Percentiles rank a stretch among this genome's conserved stretches.
phyloP scores from a whole-genome alignment of 2,329 filamentous ascomycete genomes.

The Penicillium sp. region DNA sequence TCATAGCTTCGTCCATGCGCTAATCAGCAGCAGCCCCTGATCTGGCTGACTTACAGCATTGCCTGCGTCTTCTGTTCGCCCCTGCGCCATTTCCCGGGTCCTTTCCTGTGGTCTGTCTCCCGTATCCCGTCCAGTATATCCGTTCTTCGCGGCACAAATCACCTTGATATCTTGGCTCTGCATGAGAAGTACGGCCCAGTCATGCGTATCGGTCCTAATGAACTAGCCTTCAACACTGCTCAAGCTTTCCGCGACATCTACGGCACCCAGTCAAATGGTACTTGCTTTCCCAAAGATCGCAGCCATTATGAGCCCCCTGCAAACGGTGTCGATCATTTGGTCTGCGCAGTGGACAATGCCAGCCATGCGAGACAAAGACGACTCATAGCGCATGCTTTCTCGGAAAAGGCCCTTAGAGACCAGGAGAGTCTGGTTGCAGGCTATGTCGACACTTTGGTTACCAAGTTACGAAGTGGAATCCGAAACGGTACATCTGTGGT shows the following conservation, averaged over 20 bases:
- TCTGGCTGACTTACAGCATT: slow-evolving; percentile 6
- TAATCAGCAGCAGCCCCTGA: slow-evolving; percentile 3
- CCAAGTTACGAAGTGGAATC: slow-evolving; percentile 15
- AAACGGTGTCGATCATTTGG: slow-evolving; percentile 39
- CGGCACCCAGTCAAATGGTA: slow-evolving; percentile 20
- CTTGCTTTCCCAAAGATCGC: slow-evolving; percentile 24
- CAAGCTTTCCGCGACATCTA: slow-evolving; percentile 38
- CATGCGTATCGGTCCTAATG: slow-evolving; percentile 20
- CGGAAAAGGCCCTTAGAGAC: slow-evolving; percentile 30
- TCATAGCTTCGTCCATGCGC: not conserved
- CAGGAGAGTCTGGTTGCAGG: slow-evolving; percentile 29
- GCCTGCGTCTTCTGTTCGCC: slow-evolving; percentile 27
- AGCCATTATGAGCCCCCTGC: slow-evolving; percentile 23
- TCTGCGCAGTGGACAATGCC: slow-evolving; percentile 21
- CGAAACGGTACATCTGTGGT: slow-evolving; percentile 2
- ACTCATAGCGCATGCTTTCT: slow-evolving; percentile 31
- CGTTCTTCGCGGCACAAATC: slow-evolving; percentile 24
- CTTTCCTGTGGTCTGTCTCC: slow-evolving; percentile 26
- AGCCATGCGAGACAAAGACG: slow-evolving; percentile 20
- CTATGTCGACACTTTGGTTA: slow-evolving; percentile 30
- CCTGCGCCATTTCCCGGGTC: slow-evolving; percentile 31
- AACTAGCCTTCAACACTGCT: slow-evolving; percentile 30
- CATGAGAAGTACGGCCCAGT: slow-evolving; percentile 22
- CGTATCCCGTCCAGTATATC: slow-evolving; percentile 23
- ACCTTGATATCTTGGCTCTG: slow-evolving; percentile 26